Conservation (phyloP, 2,329 filamentous ascomycete genomes). For the Fusarium solani-melongenae region DNA sequence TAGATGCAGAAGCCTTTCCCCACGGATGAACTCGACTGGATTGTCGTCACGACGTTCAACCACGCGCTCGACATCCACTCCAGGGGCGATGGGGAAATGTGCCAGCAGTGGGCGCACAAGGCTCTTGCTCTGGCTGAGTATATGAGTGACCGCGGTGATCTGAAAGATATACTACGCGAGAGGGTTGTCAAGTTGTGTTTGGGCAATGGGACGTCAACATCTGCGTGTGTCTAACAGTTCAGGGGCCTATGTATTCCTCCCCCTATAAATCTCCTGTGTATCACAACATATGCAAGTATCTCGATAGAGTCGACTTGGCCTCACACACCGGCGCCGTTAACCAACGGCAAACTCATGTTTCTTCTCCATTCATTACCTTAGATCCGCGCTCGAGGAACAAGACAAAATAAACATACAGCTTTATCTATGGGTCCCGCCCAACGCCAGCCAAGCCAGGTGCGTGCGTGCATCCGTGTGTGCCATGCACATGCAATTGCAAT, state of each 20-base stretch:
- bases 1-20: slow-evolving; percentile 67
- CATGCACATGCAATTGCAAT: slow-evolving; percentile 14
- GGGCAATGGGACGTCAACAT: not conserved
- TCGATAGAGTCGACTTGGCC: not conserved
- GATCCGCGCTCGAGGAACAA: slow-evolving; percentile 6
- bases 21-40: slow-evolving; percentile 77
- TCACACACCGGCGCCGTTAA: slow-evolving; percentile 11
- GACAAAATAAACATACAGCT: slow-evolving; percentile 11
- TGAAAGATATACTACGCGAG: slow-evolving; percentile 57
- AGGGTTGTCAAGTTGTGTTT: slow-evolving; percentile 56
- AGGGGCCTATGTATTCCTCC: not conserved
- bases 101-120: slow-evolving; percentile 70
- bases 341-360: slow-evolving; percentile 19
- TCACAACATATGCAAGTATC: not conserved
- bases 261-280: not conserved
- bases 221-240: not conserved
- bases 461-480: slow-evolving; percentile 30
- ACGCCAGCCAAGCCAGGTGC: slow-evolving; percentile 24
- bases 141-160: slow-evolving; percentile 62
- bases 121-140: slow-evolving; percentile 71
- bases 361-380: slow-evolving; percentile 19
- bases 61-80: slow-evolving; percentile 75
- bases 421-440: slow-evolving; percentile 27
- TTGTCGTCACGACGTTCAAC: slow-evolving; percentile 77
- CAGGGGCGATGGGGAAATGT: slow-evolving; percentile 63